Evolutionary conservation across 805 yeast genomes (phyloP), one percentile per base, ranked within the genome.

Genomic region (Saturnispora zaruensis): DNA sequence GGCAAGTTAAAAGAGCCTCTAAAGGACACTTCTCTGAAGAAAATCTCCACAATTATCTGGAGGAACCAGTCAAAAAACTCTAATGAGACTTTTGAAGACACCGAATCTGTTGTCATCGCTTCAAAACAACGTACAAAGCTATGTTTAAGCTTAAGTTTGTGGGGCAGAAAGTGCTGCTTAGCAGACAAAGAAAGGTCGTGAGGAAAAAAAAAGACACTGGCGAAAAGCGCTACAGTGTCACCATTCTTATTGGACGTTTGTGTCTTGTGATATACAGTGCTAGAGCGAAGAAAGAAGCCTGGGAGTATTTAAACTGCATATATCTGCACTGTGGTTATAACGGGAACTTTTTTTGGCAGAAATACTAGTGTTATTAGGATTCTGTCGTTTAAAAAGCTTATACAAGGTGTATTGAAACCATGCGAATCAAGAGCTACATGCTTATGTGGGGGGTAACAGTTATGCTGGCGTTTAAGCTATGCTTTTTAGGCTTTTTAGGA

Each of bases 21-120:
- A 3, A 93, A 81, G 48, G 87, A 75, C 54, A 91, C 88, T 62
- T 90, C 96, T 52, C 98, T 70, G 68, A 91, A 91, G 70, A 91
- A 91, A 45, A 77, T 75, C 55, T 77, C 67, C 13, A 62, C 54
- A 13, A 66, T 53, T 20, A 61, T 52, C 20, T 55, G 56, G 2
- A 57, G 45, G 8, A 66, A 41, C 69, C 70, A 66, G 6, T 60
- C 51, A 14, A 66, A 55, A 30, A 64, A 51, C 43, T 66, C 70
- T 36, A 53, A 49, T 0, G 58, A 52, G 18, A 59, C 28, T 11
- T 47, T 36, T 2, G 50, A 21, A 46, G 20, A 14, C 6, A 45
- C 21, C 26, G 40, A 36, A 18, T 36, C 40, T n/a, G 18, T 18
- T 36, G 40, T 36, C 40, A 36, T 36, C 18, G 24, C 18, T 36